Conservation (phyloP, 192 early-diverging fungal genomes). For the Piromyces sp. region DNA sequence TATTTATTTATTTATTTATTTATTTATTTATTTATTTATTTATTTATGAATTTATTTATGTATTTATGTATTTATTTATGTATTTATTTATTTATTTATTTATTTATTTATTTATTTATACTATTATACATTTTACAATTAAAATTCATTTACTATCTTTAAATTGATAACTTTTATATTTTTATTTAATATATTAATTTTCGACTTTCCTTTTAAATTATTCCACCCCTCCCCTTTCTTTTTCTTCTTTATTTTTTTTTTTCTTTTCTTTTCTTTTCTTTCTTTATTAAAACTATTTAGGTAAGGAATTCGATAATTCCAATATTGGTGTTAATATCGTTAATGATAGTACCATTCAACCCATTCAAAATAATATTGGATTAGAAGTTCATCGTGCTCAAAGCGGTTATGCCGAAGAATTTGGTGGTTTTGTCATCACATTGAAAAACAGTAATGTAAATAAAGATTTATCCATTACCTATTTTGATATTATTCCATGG, state of each 20-base stretch:
- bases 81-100: too few species aligned
- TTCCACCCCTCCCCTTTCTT: too few species aligned
- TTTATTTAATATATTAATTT: neutral
- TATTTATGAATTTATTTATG: too few species aligned
- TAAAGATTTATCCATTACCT: neutral
- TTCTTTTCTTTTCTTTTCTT: too few species aligned
- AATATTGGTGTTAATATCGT: neutral
- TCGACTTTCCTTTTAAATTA: too few species aligned
- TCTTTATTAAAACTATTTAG: neutral
- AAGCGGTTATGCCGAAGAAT: neutral
- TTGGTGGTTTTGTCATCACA: neutral
- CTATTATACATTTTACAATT: too few species aligned
- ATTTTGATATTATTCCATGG: neutral
- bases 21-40: too few species aligned
- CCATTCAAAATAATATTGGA: neutral
- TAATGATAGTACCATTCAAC: neutral
- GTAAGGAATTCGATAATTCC: neutral
- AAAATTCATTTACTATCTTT: too few species aligned
- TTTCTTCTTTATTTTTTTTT: too few species aligned
- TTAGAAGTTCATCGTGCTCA: neutral
- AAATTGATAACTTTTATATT: neutral
- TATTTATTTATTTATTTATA: too few species aligned
- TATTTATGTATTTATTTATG: too few species aligned
- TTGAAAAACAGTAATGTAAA: neutral
- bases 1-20: too few species aligned